phyloP scores from a whole-genome alignment of 805 yeast species.

The Jamesozyma hellenica region DNA sequence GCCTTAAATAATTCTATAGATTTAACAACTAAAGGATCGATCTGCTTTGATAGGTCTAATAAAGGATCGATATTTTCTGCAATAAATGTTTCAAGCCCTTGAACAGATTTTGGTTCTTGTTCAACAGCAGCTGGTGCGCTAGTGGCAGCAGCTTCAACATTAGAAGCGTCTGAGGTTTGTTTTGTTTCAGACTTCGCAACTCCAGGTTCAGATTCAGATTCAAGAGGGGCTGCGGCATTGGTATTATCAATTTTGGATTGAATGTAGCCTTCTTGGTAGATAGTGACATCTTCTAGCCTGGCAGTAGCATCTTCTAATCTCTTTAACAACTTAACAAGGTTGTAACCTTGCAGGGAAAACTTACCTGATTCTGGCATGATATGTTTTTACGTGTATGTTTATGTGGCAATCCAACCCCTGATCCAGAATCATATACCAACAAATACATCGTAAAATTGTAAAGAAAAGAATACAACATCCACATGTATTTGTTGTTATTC shows the following conservation, averaged over 20 bases:
- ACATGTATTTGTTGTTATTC: too few species aligned
- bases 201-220: conserved; percentile 32
- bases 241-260: conserved; percentile 24
- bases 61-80: conserved; percentile 49
- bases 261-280: conserved; percentile 56
- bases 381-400: background rate
- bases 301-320: conserved; percentile 90
- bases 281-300: conserved; percentile 79
- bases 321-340: conserved; percentile 68
- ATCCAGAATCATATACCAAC: too few species aligned
- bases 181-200: background rate
- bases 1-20: conserved; percentile 42
- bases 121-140: conserved; percentile 12
- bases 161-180: conserved; percentile 9
- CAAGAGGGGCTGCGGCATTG: conserved; percentile 12
- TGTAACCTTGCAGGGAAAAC: conserved; percentile 59
- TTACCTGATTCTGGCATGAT: conserved; percentile 10
- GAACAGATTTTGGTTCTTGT: conserved; percentile 33
- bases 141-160: conserved; percentile 11
- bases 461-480: too few species aligned
- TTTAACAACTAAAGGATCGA: conserved; percentile 40
- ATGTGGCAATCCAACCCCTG: too few species aligned
- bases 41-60: conserved; percentile 31
- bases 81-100: conserved; percentile 47
- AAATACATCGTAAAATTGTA: too few species aligned